Evolutionary conservation across 768 basidiomycete species (phyloP).

Genomic region (Naganishia friedmannii): DNA sequence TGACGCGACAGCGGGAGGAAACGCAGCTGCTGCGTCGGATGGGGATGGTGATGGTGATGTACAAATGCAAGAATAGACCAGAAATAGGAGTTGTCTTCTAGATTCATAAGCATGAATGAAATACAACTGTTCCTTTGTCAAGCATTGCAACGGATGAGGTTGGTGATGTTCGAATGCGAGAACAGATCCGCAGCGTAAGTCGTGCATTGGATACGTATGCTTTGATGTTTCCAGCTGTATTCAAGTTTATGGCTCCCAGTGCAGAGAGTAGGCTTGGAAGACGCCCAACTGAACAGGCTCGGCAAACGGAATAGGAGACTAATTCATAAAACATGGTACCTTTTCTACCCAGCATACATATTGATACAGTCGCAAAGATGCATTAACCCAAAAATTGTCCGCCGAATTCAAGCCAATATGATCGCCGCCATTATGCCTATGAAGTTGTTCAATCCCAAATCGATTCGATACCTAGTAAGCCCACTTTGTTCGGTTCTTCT

Average conservation of each 20-base stretch:
- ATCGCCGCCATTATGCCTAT: background rate
- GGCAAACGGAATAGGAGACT: background rate
- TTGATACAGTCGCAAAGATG: background rate
- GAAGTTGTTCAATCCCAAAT: background rate
- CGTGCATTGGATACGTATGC: no score
- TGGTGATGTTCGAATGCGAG: no score
- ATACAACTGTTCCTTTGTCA: no score
- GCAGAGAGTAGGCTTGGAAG: no score
- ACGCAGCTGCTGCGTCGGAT: constrained; percentile 37
- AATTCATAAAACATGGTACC: background rate
- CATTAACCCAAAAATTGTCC: background rate
- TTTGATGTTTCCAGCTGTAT: no score
- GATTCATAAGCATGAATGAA: background rate
- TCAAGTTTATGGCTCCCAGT: no score
- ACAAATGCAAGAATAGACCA: constrained; percentile 69
- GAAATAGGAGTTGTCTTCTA: background rate
- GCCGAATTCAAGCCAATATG: background rate
- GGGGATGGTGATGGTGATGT: constrained; percentile 78
- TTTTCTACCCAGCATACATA: constrained; percentile 7
- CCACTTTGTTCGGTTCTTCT: constrained; percentile 20
- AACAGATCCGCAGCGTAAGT: no score
- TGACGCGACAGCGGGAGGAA: constrained; percentile 51
- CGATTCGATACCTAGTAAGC: constrained; percentile 10
- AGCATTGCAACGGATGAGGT: no score
- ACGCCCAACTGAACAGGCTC: no score